A percentile compares a stretch with the other conserved stretches of the same genome.
These are phyloP conservation scores for Coemansia sp. DNA, from an alignment of 192 early-diverging fungal genomes.

Conservation along the genomic window DNA sequence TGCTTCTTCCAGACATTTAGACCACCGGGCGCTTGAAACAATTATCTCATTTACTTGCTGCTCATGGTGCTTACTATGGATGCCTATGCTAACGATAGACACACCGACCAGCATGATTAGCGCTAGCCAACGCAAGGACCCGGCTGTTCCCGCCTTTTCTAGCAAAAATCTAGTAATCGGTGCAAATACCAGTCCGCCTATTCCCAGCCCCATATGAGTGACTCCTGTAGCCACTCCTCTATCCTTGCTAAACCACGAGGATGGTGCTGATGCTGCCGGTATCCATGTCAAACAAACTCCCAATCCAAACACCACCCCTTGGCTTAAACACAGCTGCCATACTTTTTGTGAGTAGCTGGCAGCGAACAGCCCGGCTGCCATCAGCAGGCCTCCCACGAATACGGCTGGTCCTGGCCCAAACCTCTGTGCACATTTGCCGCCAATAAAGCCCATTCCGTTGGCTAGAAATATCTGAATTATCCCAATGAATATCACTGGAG, in stretches of 20 bases:
- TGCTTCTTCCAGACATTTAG: conserved; percentile 34
- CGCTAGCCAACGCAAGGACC: conserved; percentile 47
- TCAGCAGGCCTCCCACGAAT: conserved; percentile 42
- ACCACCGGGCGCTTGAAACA: conserved; percentile 34
- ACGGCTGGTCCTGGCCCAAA: conserved; percentile 49
- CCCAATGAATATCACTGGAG: conserved; percentile 49
- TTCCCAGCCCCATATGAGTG: conserved; percentile 65
- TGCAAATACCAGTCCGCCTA: conserved; percentile 62
- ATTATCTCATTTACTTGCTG: conserved; percentile 22
- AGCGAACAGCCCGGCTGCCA: conserved; percentile 57
- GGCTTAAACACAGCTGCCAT: conserved; percentile 67
- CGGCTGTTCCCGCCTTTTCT: conserved; percentile 41
- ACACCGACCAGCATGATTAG: conserved; percentile 38
- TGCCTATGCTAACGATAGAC: conserved; percentile 33
- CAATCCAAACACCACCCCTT: conserved; percentile 65
- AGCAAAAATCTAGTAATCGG: conserved; percentile 54
- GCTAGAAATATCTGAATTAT: conserved; percentile 46
- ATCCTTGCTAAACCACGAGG: conserved; percentile 64
- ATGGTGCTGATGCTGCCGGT: conserved; percentile 59
- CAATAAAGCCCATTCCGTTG: conserved; percentile 46
- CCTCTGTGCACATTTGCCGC: conserved; percentile 25
- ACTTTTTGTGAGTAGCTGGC: conserved; percentile 59
- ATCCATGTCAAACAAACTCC: conserved; percentile 61
- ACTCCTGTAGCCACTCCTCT: conserved; percentile 64
- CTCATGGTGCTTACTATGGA: conserved; percentile 34